phyloP scores from a whole-genome alignment of 1,284 basidiomycete species.

The Ceratobasidium sp. region DNA sequence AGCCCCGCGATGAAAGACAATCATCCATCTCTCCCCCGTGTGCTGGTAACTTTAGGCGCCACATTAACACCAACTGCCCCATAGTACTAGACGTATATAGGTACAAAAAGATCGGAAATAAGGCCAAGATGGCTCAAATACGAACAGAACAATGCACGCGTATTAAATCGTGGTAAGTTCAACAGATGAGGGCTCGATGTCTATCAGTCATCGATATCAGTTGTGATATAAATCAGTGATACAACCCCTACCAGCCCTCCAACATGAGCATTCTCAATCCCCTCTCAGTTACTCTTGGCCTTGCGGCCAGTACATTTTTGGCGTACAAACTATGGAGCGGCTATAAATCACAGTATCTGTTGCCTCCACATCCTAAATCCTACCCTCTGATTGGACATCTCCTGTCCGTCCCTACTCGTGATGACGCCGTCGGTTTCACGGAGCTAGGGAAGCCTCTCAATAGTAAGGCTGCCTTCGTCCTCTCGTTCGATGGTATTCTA shows the following conservation, averaged over 20 bases:
- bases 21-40: too few relatives aligned
- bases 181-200: too few relatives aligned
- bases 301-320: neutral
- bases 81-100: too few relatives aligned
- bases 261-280: neutral
- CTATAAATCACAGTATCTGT: neutral
- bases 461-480: neutral
- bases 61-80: too few relatives aligned
- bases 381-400: neutral
- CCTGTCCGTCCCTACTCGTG: neutral
- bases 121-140: too few relatives aligned
- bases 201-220: too few relatives aligned
- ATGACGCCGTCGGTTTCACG: neutral
- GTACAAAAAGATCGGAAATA: too few relatives aligned
- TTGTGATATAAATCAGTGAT: too few relatives aligned
- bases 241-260: neutral
- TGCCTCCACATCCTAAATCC: neutral
- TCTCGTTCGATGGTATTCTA: neutral
- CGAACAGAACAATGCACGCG: too few relatives aligned
- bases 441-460: neutral
- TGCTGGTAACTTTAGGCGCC: too few relatives aligned
- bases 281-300: neutral
- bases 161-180: too few relatives aligned
- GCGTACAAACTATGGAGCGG: conserved; percentile 1
- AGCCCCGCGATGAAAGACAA: too few relatives aligned